Conservation (phyloP, 495 filamentous ascomycete species). For the Bryoglossum gracile region DNA sequence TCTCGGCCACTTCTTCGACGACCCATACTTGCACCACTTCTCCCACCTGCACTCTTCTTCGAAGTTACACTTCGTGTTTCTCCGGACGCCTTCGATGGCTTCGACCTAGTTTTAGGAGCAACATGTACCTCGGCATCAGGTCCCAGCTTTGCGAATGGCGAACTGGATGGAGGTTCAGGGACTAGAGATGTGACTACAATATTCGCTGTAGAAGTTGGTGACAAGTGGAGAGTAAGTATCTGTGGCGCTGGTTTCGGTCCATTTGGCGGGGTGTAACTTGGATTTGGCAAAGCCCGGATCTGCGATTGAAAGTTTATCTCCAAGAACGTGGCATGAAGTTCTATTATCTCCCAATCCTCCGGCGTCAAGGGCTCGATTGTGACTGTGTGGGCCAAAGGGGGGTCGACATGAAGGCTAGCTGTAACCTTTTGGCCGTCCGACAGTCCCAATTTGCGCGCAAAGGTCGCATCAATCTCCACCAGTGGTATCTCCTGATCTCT, state of each 20-base stretch:
- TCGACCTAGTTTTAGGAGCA: slow-evolving; percentile 67
- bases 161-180: slow-evolving; percentile 58
- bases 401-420: slow-evolving; percentile 70
- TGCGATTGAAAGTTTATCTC: slow-evolving; percentile 91
- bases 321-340: slow-evolving; percentile 88
- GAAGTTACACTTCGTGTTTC: slow-evolving; percentile 67
- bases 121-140: slow-evolving; percentile 95
- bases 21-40: slow-evolving; percentile 62
- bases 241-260: slow-evolving; percentile 47
- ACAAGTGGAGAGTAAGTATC: slow-evolving; percentile 85
- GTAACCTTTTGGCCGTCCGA: slow-evolving; percentile 78
- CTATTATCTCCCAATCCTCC: slow-evolving; percentile 98
- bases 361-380: slow-evolving; percentile 93
- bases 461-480: slow-evolving; percentile 85
- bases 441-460: slow-evolving; percentile 75
- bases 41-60: slow-evolving; percentile 60
- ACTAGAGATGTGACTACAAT: slow-evolving; percentile 74
- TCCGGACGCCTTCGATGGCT: slow-evolving; percentile 34
- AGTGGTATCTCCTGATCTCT: slow-evolving; percentile 65
- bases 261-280: slow-evolving; percentile 46
- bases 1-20: slow-evolving; percentile 51
- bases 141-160: slow-evolving; percentile 82
- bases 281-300: slow-evolving; percentile 87
- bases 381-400: slow-evolving; percentile 81
- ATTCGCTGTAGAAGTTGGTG: slow-evolving; percentile 90